Evolutionary conservation across 805 yeast genomes (phyloP).

Genomic region (Cyberlindnera petersonii): DNA sequence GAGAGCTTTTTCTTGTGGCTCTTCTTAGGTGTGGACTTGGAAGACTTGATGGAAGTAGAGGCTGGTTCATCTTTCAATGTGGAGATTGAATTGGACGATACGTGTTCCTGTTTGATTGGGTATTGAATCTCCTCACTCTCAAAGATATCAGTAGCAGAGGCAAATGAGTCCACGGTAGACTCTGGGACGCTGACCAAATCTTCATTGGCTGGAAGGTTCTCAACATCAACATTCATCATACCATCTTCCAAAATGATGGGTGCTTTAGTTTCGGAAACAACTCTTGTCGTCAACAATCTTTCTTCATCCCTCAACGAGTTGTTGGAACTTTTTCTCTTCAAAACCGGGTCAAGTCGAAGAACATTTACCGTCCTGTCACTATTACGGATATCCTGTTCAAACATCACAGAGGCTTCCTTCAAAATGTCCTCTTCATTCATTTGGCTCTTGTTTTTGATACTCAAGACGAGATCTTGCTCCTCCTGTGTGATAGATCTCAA

Average conservation of each 20-base stretch:
- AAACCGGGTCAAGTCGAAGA: slow-evolving; percentile 24
- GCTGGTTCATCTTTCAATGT: slow-evolving; percentile 14
- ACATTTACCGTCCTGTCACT: slow-evolving; percentile 21
- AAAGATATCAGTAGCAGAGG: slow-evolving; percentile 23
- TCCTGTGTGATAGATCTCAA: slow-evolving; percentile 16
- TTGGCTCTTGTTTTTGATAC: slow-evolving; percentile 20
- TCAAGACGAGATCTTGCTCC: slow-evolving; percentile 25
- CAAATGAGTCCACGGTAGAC: slow-evolving; percentile 21
- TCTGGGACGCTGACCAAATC: slow-evolving; percentile 16
- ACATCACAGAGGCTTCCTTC: slow-evolving; percentile 31
- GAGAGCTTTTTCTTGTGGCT: slow-evolving; percentile 22
- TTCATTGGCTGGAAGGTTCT: slow-evolving; percentile 8
- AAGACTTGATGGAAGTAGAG: not conserved
- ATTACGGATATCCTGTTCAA: slow-evolving; percentile 33
- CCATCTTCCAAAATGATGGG: slow-evolving; percentile 20
- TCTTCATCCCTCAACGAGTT: slow-evolving; percentile 27
- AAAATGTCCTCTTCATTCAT: slow-evolving; percentile 27
- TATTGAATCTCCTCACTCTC: slow-evolving; percentile 13
- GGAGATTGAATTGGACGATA: slow-evolving; percentile 22
- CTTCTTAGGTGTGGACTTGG: slow-evolving; percentile 13
- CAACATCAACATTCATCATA: slow-evolving; percentile 13
- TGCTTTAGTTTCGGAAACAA: slow-evolving; percentile 10
- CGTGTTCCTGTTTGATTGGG: slow-evolving; percentile 6
- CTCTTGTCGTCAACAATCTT: slow-evolving; percentile 17
- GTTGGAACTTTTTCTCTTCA: slow-evolving; percentile 28